Percentiles rank a stretch among this genome's conserved stretches.
Conservation (phyloP, 2,329 filamentous ascomycete species). For the Cordyceps sp. region DNA sequence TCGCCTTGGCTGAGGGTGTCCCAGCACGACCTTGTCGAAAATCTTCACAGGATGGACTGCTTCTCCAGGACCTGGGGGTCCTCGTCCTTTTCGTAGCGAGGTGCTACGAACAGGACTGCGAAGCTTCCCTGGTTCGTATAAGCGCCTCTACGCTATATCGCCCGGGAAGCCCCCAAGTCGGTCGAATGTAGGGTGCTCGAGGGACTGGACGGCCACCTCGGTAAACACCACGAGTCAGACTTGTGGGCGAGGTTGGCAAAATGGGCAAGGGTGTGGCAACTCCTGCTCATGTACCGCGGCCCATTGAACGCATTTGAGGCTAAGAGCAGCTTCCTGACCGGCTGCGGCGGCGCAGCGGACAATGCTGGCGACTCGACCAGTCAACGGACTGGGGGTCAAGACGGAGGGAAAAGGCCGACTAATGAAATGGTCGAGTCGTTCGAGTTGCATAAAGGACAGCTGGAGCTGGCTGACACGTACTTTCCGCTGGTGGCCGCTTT, state of each 20-base stretch:
- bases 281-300: constrained; percentile 31
- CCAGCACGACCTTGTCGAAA: constrained; percentile 23
- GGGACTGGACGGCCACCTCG: constrained; percentile 21
- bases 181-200: constrained; percentile 22
- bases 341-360: constrained; percentile 7
- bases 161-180: constrained; percentile 17
- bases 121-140: constrained; percentile 22
- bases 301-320: constrained; percentile 16
- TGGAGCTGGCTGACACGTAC: constrained; percentile 15
- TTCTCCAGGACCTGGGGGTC: constrained; percentile 33
- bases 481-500: constrained; percentile 21
- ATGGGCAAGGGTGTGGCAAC: constrained; percentile 31
- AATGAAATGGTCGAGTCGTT: constrained; percentile 6
- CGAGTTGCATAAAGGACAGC: constrained; percentile 8
- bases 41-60: constrained; percentile 29
- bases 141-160: constrained; percentile 21
- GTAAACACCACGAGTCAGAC: constrained; percentile 20
- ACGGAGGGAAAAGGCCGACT: neutral
- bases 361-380: constrained; percentile 4
- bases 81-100: constrained; percentile 22
- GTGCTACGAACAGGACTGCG: constrained; percentile 18
- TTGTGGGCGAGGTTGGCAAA: constrained; percentile 23
- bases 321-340: constrained; percentile 10
- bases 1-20: constrained; percentile 3
- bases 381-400: too few relatives aligned